Conservation (phyloP, 345 rosid species). For the Salix suchowensis region DNA sequence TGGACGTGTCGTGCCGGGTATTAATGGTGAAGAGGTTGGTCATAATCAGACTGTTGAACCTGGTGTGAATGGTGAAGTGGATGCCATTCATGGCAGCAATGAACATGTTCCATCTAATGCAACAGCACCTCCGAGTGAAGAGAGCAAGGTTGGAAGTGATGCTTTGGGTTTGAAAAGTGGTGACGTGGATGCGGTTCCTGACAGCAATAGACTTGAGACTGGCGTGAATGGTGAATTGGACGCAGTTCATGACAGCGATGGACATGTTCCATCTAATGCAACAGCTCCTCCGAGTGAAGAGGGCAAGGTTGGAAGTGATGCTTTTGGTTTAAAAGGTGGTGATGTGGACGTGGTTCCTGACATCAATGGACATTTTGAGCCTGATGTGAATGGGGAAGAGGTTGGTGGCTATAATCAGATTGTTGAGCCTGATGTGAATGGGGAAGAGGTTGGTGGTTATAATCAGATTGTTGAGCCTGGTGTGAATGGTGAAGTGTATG, state of each 20-base stretch:
- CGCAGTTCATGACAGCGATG: slow-evolving; percentile 17
- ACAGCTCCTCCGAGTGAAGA: slow-evolving; percentile 18
- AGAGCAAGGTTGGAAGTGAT: slow-evolving; percentile 21
- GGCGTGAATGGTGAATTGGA: slow-evolving; percentile 22
- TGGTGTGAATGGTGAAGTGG: slow-evolving; percentile 21
- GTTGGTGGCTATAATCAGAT: neutral
- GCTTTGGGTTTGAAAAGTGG: slow-evolving; percentile 14
- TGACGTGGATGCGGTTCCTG: slow-evolving; percentile 2
- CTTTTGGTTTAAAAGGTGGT: slow-evolving; percentile 15
- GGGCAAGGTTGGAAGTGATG: slow-evolving; percentile 21
- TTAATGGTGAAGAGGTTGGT: neutral
- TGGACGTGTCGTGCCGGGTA: neutral
- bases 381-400: no score
- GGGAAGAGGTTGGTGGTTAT: neutral
- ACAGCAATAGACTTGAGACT: slow-evolving; percentile 22
- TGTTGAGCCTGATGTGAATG: slow-evolving; percentile 21
- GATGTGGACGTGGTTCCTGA: slow-evolving; percentile 1
- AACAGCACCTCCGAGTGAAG: slow-evolving; percentile 17
- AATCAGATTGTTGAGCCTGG: no score
- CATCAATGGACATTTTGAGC: slow-evolving; percentile 12
- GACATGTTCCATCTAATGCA: slow-evolving; percentile 10
- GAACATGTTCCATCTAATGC: slow-evolving; percentile 16
- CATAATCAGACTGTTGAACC: neutral
- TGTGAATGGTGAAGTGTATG: neutral
- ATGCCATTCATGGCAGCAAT: slow-evolving; percentile 15